Base-by-base conservation (phyloP, 2,329 filamentous ascomycete species). In the Didymella segeticola region DNA sequence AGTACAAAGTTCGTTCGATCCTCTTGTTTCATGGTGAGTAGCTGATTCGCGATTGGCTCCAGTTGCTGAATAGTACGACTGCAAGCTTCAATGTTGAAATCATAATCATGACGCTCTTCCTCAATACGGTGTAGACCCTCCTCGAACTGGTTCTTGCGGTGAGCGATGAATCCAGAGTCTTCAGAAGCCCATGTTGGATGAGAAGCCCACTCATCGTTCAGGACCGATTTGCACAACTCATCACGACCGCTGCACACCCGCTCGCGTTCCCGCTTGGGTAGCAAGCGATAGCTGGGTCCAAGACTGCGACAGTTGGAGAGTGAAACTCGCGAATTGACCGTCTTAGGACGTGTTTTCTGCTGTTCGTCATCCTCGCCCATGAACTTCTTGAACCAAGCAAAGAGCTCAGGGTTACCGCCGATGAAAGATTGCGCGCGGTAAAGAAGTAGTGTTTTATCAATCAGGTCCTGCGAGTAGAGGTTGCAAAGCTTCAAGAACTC, bases 121-220 rank as follows among this genome's bases (percentile, higher is more conserved):
- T 99, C 95, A 56, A 99, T 97, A 17, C 95, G 85, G 71, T 99
- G 95, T 8, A 99, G 85, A 26, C 90, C 90, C 75, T 99, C 95
- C 74, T 99, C 95, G 61, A 89, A 96, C 48, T 89, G 86, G 66
- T 99, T 99, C 83, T 99, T 99, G 58, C 93, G 87, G 77, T 99
- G 95, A 11, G 95, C 95, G 55, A 99, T 93, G 66, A 99, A 99
- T 0, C 95, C 95, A 37, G 91, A 96, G 71, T 99, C 95, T 75
- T 99, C 95, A 1, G 93, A 98, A 1, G 93, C 95, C 95, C 95
- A 99, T 0, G 95, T 99, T 3, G 95, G 95, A 77, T 99, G 95
- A 22, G 93, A 98, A 2, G 95, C 95, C 95, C 95, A 99, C 63
- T 97, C 91, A 65, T 99, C 95, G 62, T 99, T 99, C 48, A 99